These are phyloP conservation scores for Nicotiana tabacum DNA, from an alignment of 257 asterid genomes.

Conservation along the genomic window DNA sequence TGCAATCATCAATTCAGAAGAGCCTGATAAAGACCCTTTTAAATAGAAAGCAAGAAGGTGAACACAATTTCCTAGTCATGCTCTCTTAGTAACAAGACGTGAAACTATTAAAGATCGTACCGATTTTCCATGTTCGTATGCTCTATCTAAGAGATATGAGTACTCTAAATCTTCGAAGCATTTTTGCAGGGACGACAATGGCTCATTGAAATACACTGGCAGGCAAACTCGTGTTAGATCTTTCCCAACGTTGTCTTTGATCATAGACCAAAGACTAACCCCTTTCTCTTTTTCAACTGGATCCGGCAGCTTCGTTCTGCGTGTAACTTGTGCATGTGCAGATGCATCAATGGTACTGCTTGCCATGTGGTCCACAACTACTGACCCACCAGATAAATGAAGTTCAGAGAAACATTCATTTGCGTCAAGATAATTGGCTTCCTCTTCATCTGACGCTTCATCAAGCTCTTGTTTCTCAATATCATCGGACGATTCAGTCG, in stretches of 20 bases:
- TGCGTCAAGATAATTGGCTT: conserved; percentile 63
- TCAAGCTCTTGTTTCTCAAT: conserved; percentile 88
- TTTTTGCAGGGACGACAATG: conserved; percentile 80
- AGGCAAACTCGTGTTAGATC: conserved; percentile 88
- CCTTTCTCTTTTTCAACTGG: conserved; percentile 92
- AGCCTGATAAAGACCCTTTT: background rate
- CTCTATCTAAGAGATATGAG: conserved; percentile 81
- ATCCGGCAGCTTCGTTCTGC: conserved; percentile 82
- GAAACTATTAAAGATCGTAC: conserved; percentile 36
- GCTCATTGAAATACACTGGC: conserved; percentile 93
- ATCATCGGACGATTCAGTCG: conserved; percentile 92
- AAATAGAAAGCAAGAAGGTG: background rate
- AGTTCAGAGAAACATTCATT: conserved; percentile 57
- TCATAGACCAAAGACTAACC: conserved; percentile 92
- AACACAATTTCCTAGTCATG: background rate
- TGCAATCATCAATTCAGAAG: background rate
- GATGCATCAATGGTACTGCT: conserved; percentile 15
- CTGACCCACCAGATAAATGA: conserved; percentile 24
- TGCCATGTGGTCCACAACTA: conserved; percentile 37
- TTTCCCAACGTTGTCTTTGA: conserved; percentile 94
- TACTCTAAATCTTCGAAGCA: conserved; percentile 91
- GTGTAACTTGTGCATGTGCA: conserved; percentile 37
- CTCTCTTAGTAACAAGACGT: background rate
- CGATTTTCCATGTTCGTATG: conserved; percentile 85
- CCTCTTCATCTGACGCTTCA: conserved; percentile 88